Evolutionary conservation across 2,329 filamentous ascomycete genomes (phyloP).

Genomic region (Alternaria dauci): DNA sequence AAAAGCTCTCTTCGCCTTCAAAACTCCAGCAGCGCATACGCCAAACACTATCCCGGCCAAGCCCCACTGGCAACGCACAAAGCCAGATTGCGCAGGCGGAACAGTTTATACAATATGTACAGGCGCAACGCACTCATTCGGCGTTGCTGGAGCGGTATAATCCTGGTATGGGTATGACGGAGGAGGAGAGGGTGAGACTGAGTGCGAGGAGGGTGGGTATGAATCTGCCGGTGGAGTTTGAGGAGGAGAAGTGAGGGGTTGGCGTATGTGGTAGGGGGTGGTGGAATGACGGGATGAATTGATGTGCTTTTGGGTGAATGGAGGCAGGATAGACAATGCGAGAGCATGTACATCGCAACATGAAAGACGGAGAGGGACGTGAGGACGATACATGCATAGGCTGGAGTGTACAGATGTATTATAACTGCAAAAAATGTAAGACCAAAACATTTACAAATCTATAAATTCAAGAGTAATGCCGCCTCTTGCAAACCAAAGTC

Average conservation of each 20-base stretch:
- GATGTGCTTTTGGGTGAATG: not conserved
- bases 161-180: constrained; percentile 86
- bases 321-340: not conserved
- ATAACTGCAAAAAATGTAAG: not conserved
- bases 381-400: not conserved
- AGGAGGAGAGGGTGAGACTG: constrained; percentile 82
- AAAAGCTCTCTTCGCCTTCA: constrained; percentile 64
- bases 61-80: not conserved
- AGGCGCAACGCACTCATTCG: constrained; percentile 84
- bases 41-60: constrained; percentile 61
- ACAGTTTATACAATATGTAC: constrained; percentile 81
- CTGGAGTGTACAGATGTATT: not conserved
- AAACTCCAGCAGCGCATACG: constrained; percentile 76
- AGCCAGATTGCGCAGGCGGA: constrained; percentile 65
- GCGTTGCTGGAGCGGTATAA: constrained; percentile 91
- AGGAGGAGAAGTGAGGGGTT: constrained; percentile 13
- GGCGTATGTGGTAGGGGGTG: not conserved
- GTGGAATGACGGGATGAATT: not conserved
- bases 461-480: not conserved
- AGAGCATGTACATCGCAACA: not conserved
- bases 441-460: constrained; percentile 8
- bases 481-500: not conserved
- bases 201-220: constrained; percentile 89
- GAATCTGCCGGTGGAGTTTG: constrained; percentile 77
- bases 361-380: not conserved